Base-by-base conservation (phyloP, 257 asterid genomes). In the Solanum acaule region DNA sequence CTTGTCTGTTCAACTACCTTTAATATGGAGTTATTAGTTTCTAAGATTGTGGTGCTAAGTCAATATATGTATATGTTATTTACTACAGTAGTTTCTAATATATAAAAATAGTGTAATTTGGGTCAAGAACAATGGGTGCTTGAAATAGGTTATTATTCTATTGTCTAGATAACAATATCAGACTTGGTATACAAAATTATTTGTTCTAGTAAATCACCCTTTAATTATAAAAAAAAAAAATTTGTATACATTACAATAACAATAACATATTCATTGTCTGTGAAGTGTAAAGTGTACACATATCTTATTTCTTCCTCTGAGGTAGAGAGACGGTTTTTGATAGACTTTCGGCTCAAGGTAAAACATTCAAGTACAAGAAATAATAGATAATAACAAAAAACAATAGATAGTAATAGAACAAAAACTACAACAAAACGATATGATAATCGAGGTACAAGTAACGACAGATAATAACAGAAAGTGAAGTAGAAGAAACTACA, bases 141-240 rank as follows among this genome's bases (percentile, higher is more conserved):
- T 8, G 25, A 72, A 72, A 16, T 11, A 33, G 44, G 23, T 0
- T 29, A 14, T 27, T 6, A 68, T 68, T 68, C 37, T 27, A 6
- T 29, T 29, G 0, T 27, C 23, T 0, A 68, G 22, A 68, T 68
- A 70, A 8, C 6, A 6, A 14, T 29, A 0, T 7, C 2, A 70
- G n/a, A 71, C 77, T 71, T 31, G 38, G 6, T 71, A 68, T 68
- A 1, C 22, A 68, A 68, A 13, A 20, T 27, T 25, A 67, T 27
- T 67, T 67, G 5, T 67, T 67, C 75, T 27, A 12, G 75, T 67
- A 65, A 65, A 25, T 65, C 72, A 25, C 2, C 34, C 18, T 10
- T 65, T 25, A 10, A 65, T 65, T 65, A n/a, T 65, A 22, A 65
- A 13, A 44, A 14, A 65, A 65, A 25, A n/a, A n/a, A n/a, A n/a